Evolutionary conservation across 768 basidiomycete genomes (phyloP).

Genomic region (Serendipita vermifera): DNA sequence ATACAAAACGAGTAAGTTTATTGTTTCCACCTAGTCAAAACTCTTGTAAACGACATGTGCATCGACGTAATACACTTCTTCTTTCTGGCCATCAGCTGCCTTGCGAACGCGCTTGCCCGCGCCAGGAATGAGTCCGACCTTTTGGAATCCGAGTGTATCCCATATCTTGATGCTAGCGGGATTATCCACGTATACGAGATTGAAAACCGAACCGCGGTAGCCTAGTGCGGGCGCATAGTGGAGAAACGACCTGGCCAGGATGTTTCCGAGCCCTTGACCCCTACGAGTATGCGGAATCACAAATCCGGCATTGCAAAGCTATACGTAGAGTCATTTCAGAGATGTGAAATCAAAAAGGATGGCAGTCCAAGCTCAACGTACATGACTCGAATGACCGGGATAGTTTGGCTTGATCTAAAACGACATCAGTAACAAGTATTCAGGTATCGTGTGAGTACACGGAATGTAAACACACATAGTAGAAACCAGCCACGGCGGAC

Average conservation of each 20-base stretch:
- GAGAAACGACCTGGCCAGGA: constrained; percentile 65
- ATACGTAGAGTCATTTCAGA: neutral
- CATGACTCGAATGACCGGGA: constrained; percentile 81
- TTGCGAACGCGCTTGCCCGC: constrained; percentile 51
- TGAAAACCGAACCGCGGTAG: constrained; percentile 73
- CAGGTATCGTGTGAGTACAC: neutral
- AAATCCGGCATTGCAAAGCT: constrained; percentile 89
- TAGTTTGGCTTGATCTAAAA: constrained; percentile 72
- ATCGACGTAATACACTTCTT: constrained; percentile 64
- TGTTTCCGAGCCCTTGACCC: constrained; percentile 50
- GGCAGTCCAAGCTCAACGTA: constrained; percentile 37
- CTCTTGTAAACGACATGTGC: constrained; percentile 76
- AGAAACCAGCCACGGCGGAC: constrained; percentile 60
- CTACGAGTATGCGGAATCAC: constrained; percentile 54
- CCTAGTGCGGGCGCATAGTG: constrained; percentile 70
- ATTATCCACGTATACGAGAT: constrained; percentile 83
- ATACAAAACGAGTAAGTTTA: too few relatives aligned
- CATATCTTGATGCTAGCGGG: constrained; percentile 66
- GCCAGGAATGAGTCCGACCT: constrained; percentile 61
- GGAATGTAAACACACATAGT: constrained; percentile 43
- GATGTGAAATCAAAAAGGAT: neutral
- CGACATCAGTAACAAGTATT: neutral
- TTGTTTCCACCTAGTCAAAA: too few relatives aligned
- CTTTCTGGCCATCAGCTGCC: constrained; percentile 51
- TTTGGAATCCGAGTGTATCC: constrained; percentile 70